These are phyloP conservation scores for Monilinia fructicola DNA, from an alignment of 2,329 filamentous ascomycete species.

Conservation along the genomic window DNA sequence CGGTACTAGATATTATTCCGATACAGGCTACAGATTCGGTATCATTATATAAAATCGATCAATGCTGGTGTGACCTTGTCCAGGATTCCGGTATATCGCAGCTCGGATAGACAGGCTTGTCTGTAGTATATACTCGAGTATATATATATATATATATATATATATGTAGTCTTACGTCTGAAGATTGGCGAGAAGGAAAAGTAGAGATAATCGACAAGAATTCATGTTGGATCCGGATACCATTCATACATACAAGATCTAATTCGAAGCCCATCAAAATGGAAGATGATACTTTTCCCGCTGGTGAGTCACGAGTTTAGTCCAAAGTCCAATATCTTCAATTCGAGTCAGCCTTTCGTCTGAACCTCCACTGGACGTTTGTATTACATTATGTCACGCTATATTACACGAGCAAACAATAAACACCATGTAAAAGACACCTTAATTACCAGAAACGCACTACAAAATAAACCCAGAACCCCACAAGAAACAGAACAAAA, in stretches of 20 bases:
- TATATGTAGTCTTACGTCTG: too few species aligned
- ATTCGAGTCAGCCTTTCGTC: background rate
- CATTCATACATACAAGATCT: background rate
- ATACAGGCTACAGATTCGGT: too few species aligned
- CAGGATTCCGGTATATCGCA: too few species aligned
- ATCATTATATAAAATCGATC: too few species aligned
- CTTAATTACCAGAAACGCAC: background rate
- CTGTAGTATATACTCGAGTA: too few species aligned
- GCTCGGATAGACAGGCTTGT: too few species aligned
- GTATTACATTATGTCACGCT: background rate
- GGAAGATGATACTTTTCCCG: conserved; percentile 12
- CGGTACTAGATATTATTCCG: too few species aligned
- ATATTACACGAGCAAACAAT: background rate
- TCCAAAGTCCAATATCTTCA: background rate
- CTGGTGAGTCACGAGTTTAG: conserved; percentile 2
- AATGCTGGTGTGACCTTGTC: too few species aligned
- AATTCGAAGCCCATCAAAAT: background rate
- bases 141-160: too few species aligned
- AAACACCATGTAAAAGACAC: background rate
- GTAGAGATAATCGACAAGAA: too few species aligned
- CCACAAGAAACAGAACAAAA: background rate
- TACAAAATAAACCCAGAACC: background rate
- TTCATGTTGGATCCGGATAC: background rate
- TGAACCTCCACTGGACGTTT: background rate
- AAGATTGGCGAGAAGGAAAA: too few species aligned